Evolutionary conservation across 179 eudicot genomes (phyloP).

Genomic region (Silene noctiflora): DNA sequence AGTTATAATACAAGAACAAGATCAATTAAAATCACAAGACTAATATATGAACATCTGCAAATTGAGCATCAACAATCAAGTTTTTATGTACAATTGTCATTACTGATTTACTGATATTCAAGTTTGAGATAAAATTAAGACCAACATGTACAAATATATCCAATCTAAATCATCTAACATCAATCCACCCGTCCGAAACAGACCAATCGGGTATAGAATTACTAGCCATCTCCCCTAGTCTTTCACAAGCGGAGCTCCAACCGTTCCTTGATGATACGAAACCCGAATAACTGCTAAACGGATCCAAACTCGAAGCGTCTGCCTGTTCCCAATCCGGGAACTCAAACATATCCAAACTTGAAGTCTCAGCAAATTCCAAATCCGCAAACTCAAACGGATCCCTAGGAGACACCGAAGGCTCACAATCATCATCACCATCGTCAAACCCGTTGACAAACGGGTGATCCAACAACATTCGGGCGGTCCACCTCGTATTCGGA

Average conservation of each 20-base stretch:
- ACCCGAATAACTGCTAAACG: not conserved
- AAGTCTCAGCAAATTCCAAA: not conserved
- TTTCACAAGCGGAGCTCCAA: slow-evolving; percentile 19
- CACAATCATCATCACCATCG: not conserved
- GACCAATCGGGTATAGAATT: slow-evolving; percentile 47
- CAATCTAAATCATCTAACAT: slow-evolving; percentile 33
- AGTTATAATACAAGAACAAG: no score
- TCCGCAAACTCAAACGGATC: slow-evolving; percentile 59
- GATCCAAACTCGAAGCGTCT: not conserved
- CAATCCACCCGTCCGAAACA: slow-evolving; percentile 49
- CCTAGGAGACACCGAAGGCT: slow-evolving; percentile 30
- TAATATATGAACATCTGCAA: not conserved
- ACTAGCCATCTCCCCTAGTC: slow-evolving; percentile 31
- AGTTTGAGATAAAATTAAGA: not conserved
- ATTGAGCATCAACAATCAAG: slow-evolving; percentile 3
- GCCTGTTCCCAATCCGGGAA: slow-evolving; percentile 27
- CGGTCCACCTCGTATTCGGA: slow-evolving; percentile 42
- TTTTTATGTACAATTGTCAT: slow-evolving; percentile 13
- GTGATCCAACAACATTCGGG: slow-evolving; percentile 44
- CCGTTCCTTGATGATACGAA: not conserved
- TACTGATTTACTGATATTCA: not conserved
- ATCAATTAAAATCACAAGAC: no score
- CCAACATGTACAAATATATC: not conserved
- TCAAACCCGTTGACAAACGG: slow-evolving; percentile 38
- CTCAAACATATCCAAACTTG: slow-evolving; percentile 44